Evolutionary conservation across 2,329 filamentous ascomycete species (phyloP).

Genomic region (Arthrobotrys musiformis): DNA sequence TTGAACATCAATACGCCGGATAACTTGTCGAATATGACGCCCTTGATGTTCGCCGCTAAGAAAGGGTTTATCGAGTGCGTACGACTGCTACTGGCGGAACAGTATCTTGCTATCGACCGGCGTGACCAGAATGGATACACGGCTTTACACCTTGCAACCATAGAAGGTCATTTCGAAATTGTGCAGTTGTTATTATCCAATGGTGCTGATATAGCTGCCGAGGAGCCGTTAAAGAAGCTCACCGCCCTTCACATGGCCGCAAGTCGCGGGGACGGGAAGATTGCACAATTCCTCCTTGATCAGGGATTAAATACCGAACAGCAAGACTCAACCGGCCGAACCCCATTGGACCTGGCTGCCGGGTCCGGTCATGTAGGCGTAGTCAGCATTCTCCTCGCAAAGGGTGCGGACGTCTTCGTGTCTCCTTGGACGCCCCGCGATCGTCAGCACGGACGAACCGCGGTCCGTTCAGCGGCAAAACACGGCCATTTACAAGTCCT

Average conservation of each 20-base stretch:
- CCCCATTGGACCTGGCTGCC: constrained; percentile 31
- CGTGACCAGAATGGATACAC: constrained; percentile 4
- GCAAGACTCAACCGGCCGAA: background rate
- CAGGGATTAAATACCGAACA: constrained; percentile 22
- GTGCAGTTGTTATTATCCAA: constrained; percentile 17
- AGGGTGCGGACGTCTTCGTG: constrained; percentile 11
- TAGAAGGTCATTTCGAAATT: background rate
- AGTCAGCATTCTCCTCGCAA: background rate
- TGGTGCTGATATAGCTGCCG: constrained; percentile 15
- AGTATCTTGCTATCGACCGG: constrained; percentile 11
- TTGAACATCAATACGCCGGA: background rate
- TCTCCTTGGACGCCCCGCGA: background rate
- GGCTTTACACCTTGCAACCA: constrained; percentile 21
- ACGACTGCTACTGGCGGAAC: background rate
- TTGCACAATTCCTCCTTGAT: constrained; percentile 23
- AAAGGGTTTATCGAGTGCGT: constrained; percentile 16
- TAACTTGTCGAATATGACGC: constrained; percentile 5
- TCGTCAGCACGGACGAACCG: constrained; percentile 13
- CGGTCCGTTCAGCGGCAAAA: constrained; percentile 14
- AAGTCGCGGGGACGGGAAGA: background rate
- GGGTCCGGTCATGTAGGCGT: background rate
- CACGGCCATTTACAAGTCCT: constrained; percentile 14
- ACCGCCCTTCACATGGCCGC: constrained; percentile 36
- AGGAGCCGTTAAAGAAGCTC: background rate
- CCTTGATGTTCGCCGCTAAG: constrained; percentile 32